phyloP scores from a whole-genome alignment of 1,139 yeast genomes.

The Zygosaccharomyces sapae region DNA sequence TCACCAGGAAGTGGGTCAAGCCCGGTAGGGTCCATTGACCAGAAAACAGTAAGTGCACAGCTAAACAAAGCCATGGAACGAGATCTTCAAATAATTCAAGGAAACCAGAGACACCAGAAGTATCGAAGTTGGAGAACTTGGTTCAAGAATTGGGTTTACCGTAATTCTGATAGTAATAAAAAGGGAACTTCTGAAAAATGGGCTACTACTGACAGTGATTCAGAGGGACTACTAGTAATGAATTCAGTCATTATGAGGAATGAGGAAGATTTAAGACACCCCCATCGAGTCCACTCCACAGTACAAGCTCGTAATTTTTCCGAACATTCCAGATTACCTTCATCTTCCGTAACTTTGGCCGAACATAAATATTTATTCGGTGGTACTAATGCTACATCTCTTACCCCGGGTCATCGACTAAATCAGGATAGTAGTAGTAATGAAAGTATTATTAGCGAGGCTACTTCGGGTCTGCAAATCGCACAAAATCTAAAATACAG shows the following conservation, averaged over 20 bases:
- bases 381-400: not conserved
- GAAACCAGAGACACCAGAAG: not conserved
- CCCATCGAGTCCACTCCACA: slow-evolving; percentile 3
- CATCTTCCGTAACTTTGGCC: slow-evolving; percentile 3
- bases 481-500: slow-evolving; percentile 1
- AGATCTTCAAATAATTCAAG: not conserved
- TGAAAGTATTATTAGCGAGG: slow-evolving; percentile 6
- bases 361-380: slow-evolving; percentile 3
- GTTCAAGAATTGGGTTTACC: slow-evolving; percentile 2
- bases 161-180: not conserved
- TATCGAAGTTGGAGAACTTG: slow-evolving; percentile 3
- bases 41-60: not conserved
- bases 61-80: not conserved
- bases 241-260: not conserved
- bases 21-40: slow-evolving; percentile 2
- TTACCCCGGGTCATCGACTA: not conserved
- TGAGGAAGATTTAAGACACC: not conserved
- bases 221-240: slow-evolving; percentile 5
- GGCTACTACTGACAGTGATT: slow-evolving; percentile 2
- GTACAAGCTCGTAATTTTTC: slow-evolving; percentile 5
- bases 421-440: not conserved
- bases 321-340: not conserved
- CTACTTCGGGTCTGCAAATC: slow-evolving; percentile 3
- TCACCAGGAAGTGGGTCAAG: slow-evolving; percentile 6
- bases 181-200: not conserved